These are phyloP conservation scores for Fusarium ambrosium DNA, from an alignment of 2,329 filamentous ascomycete genomes.

Conservation along the genomic window DNA sequence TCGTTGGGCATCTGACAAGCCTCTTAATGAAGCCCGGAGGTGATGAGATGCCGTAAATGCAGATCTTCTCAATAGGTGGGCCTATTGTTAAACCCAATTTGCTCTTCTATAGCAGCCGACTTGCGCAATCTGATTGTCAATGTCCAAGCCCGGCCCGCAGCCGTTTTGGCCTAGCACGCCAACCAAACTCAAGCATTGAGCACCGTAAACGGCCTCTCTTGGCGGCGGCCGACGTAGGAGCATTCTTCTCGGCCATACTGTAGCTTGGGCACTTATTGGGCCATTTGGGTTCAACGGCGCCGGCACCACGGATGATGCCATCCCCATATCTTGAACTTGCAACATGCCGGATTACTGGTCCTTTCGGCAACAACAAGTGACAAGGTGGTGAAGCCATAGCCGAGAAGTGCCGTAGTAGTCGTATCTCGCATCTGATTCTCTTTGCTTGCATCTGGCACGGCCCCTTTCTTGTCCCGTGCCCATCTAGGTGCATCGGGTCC, in stretches of 20 bases:
- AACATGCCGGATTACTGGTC: constrained; percentile 9
- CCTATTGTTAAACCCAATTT: constrained; percentile 5
- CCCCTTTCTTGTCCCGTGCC: constrained; percentile 19
- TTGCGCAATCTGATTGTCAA: neutral
- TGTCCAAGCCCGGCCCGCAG: constrained; percentile 23
- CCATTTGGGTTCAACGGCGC: constrained; percentile 10
- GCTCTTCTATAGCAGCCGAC: neutral
- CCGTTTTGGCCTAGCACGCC: constrained; percentile 11
- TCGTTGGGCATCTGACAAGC: neutral
- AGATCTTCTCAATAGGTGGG: constrained; percentile 15
- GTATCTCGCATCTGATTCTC: neutral
- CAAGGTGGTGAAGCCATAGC: neutral
- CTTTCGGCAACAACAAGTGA: neutral
- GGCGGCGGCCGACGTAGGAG: constrained; percentile 14
- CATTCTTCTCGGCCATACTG: constrained; percentile 15
- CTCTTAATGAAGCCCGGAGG: neutral
- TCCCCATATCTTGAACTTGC: constrained; percentile 6
- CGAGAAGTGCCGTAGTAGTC: constrained; percentile 20
- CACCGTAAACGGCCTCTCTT: constrained; percentile 15
- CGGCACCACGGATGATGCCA: constrained; percentile 2
- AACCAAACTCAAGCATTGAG: constrained; percentile 6
- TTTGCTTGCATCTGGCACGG: constrained; percentile 22
- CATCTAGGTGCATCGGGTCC: neutral
- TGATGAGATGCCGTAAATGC: neutral
- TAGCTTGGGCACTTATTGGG: neutral